These are phyloP conservation scores for Malassezia slooffiae DNA, from an alignment of 1,284 basidiomycete species.

Conservation along the genomic window DNA sequence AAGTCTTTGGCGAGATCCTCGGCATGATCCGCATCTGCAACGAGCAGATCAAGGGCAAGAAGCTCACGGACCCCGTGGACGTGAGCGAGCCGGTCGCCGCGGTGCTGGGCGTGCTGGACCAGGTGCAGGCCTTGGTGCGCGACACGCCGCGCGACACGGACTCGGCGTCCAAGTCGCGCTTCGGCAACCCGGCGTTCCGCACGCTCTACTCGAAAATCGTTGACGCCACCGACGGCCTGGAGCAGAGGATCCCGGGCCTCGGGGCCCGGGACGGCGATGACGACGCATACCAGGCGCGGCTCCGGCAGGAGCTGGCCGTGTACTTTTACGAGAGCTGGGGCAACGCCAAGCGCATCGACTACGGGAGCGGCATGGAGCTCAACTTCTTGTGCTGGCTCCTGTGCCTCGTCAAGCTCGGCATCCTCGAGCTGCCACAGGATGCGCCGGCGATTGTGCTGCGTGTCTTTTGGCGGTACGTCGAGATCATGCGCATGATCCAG, in stretches of 20 bases:
- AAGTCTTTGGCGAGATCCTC: constrained; percentile 62
- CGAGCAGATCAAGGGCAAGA: constrained; percentile 62
- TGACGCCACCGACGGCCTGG: constrained; percentile 52
- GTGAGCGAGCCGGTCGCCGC: constrained; percentile 20
- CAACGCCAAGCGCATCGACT: constrained; percentile 82
- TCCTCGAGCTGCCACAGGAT: constrained; percentile 57
- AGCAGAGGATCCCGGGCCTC: constrained; percentile 42
- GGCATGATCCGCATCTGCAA: constrained; percentile 69
- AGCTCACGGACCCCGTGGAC: constrained; percentile 53
- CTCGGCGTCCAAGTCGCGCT: constrained; percentile 79
- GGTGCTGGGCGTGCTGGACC: constrained; percentile 37
- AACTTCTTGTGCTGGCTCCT: constrained; percentile 96
- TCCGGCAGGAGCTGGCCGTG: constrained; percentile 48
- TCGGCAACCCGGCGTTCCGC: constrained; percentile 94
- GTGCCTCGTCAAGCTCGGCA: constrained; percentile 65
- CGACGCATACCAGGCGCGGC: constrained; percentile 5
- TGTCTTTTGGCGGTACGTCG: constrained; percentile 65
- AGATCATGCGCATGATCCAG: constrained; percentile 75
- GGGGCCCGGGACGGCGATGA: constrained; percentile 18
- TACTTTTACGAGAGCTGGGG: constrained; percentile 89
- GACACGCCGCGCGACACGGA: constrained; percentile 62
- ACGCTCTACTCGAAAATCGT: constrained; percentile 73
- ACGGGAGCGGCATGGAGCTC: constrained; percentile 97
- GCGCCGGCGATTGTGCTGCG: constrained; percentile 66
- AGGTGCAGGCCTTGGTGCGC: constrained; percentile 47